Conservation (phyloP, 1,139 yeast species). For the Debaryomyces singareniensis region DNA sequence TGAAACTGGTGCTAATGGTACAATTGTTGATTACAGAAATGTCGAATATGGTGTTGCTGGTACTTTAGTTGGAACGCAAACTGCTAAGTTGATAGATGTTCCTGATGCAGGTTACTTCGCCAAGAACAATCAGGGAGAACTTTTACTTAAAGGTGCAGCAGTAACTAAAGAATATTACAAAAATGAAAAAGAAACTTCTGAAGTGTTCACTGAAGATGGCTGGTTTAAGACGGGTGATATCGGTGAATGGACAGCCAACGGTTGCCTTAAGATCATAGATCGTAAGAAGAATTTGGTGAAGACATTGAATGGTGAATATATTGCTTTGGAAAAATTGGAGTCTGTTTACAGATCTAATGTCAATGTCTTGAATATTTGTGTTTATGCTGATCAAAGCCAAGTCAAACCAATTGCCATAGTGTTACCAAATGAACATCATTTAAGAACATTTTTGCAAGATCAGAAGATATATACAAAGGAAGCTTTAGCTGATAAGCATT, state of each 20-base stretch:
- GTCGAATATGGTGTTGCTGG: constrained; percentile 78
- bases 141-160: constrained; percentile 69
- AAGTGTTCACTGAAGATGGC: constrained; percentile 74
- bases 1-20: constrained; percentile 88
- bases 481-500: constrained; percentile 46
- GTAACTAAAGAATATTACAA: constrained; percentile 75
- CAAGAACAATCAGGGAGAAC: constrained; percentile 89
- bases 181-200: constrained; percentile 75
- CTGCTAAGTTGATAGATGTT: constrained; percentile 87
- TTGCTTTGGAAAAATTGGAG: constrained; percentile 92
- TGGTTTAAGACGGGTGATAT: constrained; percentile 99
- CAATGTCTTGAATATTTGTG: constrained; percentile 75
- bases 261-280: constrained; percentile 80
- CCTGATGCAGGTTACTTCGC: constrained; percentile 91
- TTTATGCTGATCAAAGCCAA: constrained; percentile 80
- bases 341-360: constrained; percentile 78
- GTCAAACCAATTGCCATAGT: constrained; percentile 92
- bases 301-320: constrained; percentile 95
- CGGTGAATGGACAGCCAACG: constrained; percentile 84
- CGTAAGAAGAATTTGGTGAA: constrained; percentile 95
- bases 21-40: constrained; percentile 58
- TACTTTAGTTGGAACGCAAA: constrained; percentile 72
- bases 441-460: constrained; percentile 52
- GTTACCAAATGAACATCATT: constrained; percentile 67
- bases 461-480: constrained; percentile 41